Evolutionary conservation across 2,329 filamentous ascomycete genomes (phyloP), one percentile per base, ranked within the genome.

Genomic region (Niveomyces coronatus): DNA sequence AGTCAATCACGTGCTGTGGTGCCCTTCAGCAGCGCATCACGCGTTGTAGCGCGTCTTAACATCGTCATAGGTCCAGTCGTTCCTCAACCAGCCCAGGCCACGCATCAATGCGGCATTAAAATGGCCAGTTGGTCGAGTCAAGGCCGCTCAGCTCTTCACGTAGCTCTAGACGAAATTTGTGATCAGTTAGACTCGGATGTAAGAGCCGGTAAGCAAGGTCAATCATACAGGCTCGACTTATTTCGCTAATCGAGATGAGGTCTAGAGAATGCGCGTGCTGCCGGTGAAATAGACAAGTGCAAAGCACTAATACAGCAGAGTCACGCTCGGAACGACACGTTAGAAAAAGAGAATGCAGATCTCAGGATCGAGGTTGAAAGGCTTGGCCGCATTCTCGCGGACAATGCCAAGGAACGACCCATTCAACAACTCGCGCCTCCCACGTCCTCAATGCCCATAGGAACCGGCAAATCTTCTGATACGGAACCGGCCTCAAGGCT

Each of bases 271-370:
- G 18, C 22, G 9, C 29, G 17, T 31, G 15, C 33, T 3, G 35
- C 29, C 4, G 18, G 9, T 6, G 20, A 40, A 29, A 30, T 39
- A 11, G 37, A 24, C 5, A 13, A 39, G 13, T 34, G 35, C 30
- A 35, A 37, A 9, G 30, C 41, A 5, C 18, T 24, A 9, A n/a
- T 39, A 9, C 17, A 43, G n/a, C 34, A 31, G 14, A 35, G 19
- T 10, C 16, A 35, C 9, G 52, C 50, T 13, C 45, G 53, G 18
- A 56, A 56, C 15, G 53, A 58, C 11, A 49, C 45, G 2, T 47
- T 72, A 18, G 58, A 67, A 38, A 47, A 57, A 13, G 64, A 70
- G 42, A 70, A 68, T 35, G 47, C 45, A n/a, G 44, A 52, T 4
- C 55, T 74, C 5, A 57, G 54, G 35, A 49, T 46, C 22, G 56